A percentile compares a stretch with the other conserved stretches of the same genome.
phyloP scores from a whole-genome alignment of 306 rosid genomes.

The Heteromeles arbutifolia region DNA sequence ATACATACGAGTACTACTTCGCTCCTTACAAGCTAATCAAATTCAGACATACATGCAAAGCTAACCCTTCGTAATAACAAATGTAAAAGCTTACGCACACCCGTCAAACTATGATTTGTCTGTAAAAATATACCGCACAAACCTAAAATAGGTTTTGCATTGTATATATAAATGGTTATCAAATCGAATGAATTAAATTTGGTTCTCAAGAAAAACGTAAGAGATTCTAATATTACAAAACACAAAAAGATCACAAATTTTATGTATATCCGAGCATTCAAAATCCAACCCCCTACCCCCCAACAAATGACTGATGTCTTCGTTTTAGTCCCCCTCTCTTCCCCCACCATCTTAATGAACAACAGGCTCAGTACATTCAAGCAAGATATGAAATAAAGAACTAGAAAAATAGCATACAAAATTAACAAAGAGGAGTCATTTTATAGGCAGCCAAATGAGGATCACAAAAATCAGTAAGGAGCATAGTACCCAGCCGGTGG shows the following conservation, averaged over 20 bases:
- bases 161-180: not conserved
- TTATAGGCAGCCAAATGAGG: slow-evolving; percentile 27
- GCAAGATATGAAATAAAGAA: slow-evolving; percentile 15
- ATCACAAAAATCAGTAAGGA: slow-evolving; percentile 47
- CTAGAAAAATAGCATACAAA: slow-evolving; percentile 37
- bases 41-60: not conserved
- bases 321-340: slow-evolving; percentile 30
- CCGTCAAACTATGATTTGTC: not conserved
- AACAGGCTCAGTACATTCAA: slow-evolving; percentile 30
- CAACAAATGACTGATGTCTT: slow-evolving; percentile 29
- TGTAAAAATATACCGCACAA: not conserved
- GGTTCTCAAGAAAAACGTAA: slow-evolving; percentile 18
- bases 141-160: not conserved
- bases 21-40: not conserved
- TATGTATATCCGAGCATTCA: slow-evolving; percentile 49
- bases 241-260: slow-evolving; percentile 34
- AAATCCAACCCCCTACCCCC: slow-evolving; percentile 21
- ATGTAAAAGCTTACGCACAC: not conserved
- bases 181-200: slow-evolving; percentile 9
- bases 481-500: slow-evolving; percentile 63
- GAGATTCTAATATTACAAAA: slow-evolving; percentile 46
- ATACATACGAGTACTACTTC: not conserved
- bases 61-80: not conserved
- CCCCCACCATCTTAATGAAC: slow-evolving; percentile 38
- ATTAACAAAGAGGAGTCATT: slow-evolving; percentile 30